phyloP scores from a whole-genome alignment of 352 stramenopile genomes.

The Phytophthora fragariaefolia region DNA sequence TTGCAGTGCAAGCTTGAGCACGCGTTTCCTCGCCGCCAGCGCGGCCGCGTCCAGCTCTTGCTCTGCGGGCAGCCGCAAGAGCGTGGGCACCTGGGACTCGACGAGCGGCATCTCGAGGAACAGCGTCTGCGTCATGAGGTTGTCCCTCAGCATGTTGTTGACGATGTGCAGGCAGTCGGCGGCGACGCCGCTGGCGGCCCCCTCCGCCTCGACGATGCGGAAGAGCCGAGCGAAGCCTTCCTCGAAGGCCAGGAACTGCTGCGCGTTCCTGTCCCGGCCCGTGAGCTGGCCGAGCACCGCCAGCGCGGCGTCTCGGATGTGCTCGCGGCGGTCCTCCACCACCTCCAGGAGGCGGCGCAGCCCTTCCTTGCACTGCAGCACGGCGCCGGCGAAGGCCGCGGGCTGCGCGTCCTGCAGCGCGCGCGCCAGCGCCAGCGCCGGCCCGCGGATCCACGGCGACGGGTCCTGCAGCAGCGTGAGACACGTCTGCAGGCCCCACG shows the following conservation, averaged over 20 bases:
- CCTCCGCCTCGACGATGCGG: conserved; percentile 77
- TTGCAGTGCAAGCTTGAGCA: conserved; percentile 67
- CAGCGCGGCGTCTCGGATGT: conserved; percentile 81
- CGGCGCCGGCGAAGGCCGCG: conserved; percentile 47
- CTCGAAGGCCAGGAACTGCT: conserved; percentile 87
- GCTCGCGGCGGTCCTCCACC: conserved; percentile 78
- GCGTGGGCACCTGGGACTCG: conserved; percentile 51
- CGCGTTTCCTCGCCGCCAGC: conserved; percentile 53
- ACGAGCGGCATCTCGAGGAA: conserved; percentile 70
- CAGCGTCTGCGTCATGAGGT: conserved; percentile 80
- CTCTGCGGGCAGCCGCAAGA: conserved; percentile 47
- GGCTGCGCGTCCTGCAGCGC: conserved; percentile 62
- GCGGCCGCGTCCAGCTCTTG: conserved; percentile 26
- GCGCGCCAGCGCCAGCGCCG: conserved; percentile 67
- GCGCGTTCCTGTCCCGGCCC: conserved; percentile 68
- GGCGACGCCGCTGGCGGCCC: conserved; percentile 60
- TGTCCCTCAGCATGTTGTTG: conserved; percentile 83
- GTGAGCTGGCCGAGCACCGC: conserved; percentile 75
- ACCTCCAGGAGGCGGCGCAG: conserved; percentile 75
- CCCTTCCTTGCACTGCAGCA: conserved; percentile 74
- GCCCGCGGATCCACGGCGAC: conserved; percentile 82
- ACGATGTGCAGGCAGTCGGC: conserved; percentile 82
- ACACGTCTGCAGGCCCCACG: conserved; percentile 67
- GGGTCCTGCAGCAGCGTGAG: conserved; percentile 77
- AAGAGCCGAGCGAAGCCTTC: conserved; percentile 81